These are phyloP conservation scores for Tricholoma bakamatsutake DNA, from an alignment of 768 basidiomycete species.

Conservation along the genomic window DNA sequence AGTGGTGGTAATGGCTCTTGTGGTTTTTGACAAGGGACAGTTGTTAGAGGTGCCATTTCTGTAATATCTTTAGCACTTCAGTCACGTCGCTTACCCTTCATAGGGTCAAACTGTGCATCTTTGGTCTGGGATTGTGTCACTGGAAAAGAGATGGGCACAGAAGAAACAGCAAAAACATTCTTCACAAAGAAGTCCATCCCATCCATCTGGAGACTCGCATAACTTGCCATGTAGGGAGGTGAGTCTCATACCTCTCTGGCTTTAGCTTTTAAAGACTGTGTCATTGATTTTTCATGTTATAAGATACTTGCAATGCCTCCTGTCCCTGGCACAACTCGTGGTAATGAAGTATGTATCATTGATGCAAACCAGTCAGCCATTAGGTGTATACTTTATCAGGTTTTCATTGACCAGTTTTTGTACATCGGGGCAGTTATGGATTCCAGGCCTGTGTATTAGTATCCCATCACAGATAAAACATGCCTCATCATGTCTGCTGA, in stretches of 20 bases:
- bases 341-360: background rate
- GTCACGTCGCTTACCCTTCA: background rate
- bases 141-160: background rate
- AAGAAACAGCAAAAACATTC: background rate
- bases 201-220: background rate
- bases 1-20: too few species aligned
- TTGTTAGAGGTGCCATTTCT: too few species aligned
- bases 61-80: background rate
- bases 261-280: slow-evolving; percentile 4
- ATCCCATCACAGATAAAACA: slow-evolving; percentile 9
- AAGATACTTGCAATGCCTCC: background rate
- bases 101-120: background rate
- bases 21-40: too few species aligned
- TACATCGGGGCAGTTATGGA: background rate
- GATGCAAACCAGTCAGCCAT: background rate
- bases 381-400: background rate
- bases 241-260: background rate
- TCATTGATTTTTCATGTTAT: background rate
- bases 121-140: background rate
- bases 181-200: background rate
- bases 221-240: slow-evolving; percentile 6
- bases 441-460: background rate
- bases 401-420: background rate
- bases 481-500: too few species aligned
- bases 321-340: background rate